These are phyloP conservation scores for Suhomyces chickasaworum DNA, from an alignment of 1,139 yeast genomes.

Conservation along the genomic window DNA sequence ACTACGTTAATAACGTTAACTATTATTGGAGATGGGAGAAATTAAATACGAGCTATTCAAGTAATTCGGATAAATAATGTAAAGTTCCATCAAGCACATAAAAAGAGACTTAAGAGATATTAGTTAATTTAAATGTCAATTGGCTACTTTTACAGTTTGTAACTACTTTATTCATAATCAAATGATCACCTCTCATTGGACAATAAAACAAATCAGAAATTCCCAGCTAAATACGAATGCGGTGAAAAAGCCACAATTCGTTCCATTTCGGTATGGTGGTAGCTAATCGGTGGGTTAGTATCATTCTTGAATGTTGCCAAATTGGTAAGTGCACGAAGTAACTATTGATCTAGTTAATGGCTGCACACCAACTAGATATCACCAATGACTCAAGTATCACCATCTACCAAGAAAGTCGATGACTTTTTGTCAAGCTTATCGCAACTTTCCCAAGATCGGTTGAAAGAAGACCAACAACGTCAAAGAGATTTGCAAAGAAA, in stretches of 20 bases:
- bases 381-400: slow-evolving; percentile 20
- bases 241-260: background rate
- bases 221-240: background rate
- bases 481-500: slow-evolving; percentile 35
- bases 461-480: slow-evolving; percentile 35
- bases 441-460: slow-evolving; percentile 34
- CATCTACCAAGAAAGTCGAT: slow-evolving; percentile 35
- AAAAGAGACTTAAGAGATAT: too few species aligned
- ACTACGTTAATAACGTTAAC: too few species aligned
- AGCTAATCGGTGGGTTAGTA: background rate
- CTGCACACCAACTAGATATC: background rate
- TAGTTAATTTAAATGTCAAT: too few species aligned
- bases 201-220: too few species aligned
- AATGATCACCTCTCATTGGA: too few species aligned
- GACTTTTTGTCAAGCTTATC: slow-evolving; percentile 39
- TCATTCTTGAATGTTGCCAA: slow-evolving; percentile 2
- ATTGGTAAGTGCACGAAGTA: slow-evolving; percentile 3
- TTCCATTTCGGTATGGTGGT: background rate
- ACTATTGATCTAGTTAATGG: background rate
- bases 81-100: too few species aligned
- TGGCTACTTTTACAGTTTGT: too few species aligned
- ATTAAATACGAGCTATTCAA: too few species aligned
- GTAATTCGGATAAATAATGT: too few species aligned
- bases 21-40: too few species aligned
- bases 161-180: too few species aligned